Base-by-base conservation (phyloP, 257 asterid species). In the Schizonepeta tenuifolia region DNA sequence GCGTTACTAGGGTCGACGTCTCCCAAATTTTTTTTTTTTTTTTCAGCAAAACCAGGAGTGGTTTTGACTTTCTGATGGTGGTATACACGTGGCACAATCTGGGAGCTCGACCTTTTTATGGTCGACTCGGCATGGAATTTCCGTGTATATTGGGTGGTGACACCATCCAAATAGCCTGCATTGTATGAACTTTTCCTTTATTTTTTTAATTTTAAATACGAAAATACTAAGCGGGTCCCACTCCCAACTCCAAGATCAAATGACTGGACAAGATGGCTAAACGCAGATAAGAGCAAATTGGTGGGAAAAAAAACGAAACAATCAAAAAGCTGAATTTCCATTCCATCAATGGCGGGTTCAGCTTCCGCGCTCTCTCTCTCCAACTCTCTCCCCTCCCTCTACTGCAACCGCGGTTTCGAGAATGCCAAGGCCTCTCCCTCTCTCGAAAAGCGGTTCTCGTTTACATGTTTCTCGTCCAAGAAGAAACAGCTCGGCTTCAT, bases 401-500 rank as follows among this genome's bases (percentile, higher is more conserved):
- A 43, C 84, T 46, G 53, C 65, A 76, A 53, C 70, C 72, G 83
- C n/a, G 58, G 13, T 51, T 73, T 71, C 69, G 74, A 64, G 68
- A 81, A 43, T 3, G 50, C 1, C 26, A 79, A 28, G 43, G 66
- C 72, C 18, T 71, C 54, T 73, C 18, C 78, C 75, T 22, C 73
- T 43, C 49, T 60, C 13, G 78, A 70, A 50, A 85, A 75, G 63
- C 86, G 80, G 36, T 66, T 63, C 33, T 84, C 91, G 3, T 71
- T 86, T 58, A 78, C 86, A 18, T 89, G 96, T 67, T 91, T 84
- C 82, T 84, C 94, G 11, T 85, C 97, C 72, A 91, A 87, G 85
- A 90, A 89, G 85, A 93, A 90, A 65, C 79, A 79, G 80, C 88
- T 87, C 71, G 75, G 94, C 69, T 83, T 93, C 84, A 81, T 89